Evolutionary conservation across 306 rosid genomes (phyloP).

Genomic region (Quercus berberidifolia): DNA sequence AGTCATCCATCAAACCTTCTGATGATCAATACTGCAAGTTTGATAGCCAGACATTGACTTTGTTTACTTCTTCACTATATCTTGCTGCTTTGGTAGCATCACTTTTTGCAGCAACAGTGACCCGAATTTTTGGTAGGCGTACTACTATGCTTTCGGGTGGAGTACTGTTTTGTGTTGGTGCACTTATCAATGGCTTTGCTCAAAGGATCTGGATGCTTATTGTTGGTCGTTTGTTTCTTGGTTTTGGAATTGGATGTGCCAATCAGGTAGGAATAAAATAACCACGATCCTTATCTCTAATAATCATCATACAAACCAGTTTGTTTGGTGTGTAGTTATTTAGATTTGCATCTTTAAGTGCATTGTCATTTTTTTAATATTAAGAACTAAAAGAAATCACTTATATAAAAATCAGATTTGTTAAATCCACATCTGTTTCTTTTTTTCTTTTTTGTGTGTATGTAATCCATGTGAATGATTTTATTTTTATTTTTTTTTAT

Average conservation of each 20-base stretch:
- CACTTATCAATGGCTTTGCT: conserved; percentile 61
- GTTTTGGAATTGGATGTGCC: conserved; percentile 83
- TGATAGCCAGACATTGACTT: conserved; percentile 52
- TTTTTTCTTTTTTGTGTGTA: no score
- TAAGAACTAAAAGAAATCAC: no score
- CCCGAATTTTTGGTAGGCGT: conserved; percentile 51
- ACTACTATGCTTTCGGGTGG: conserved; percentile 60
- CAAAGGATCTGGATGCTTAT: conserved; percentile 53
- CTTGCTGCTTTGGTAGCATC: conserved; percentile 66
- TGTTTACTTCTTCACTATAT: conserved; percentile 79
- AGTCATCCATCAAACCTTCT: conserved; percentile 26
- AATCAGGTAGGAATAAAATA: conserved; percentile 50
- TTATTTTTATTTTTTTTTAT: background rate
- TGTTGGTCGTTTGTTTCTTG: conserved; percentile 62
- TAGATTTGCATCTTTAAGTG: no score
- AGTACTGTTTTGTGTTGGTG: conserved; percentile 48
- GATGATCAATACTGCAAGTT: conserved; percentile 67
- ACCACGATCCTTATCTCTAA: background rate
- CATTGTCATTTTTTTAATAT: no score
- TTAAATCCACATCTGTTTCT: no score
- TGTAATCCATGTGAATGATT: no score
- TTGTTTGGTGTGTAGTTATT: no score
- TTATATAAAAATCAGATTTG: no score
- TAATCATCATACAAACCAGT: background rate
- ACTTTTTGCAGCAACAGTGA: conserved; percentile 39